Evolutionary conservation across 2,329 filamentous ascomycete genomes (phyloP).

Genomic region (Cladophialophora carrionii): DNA sequence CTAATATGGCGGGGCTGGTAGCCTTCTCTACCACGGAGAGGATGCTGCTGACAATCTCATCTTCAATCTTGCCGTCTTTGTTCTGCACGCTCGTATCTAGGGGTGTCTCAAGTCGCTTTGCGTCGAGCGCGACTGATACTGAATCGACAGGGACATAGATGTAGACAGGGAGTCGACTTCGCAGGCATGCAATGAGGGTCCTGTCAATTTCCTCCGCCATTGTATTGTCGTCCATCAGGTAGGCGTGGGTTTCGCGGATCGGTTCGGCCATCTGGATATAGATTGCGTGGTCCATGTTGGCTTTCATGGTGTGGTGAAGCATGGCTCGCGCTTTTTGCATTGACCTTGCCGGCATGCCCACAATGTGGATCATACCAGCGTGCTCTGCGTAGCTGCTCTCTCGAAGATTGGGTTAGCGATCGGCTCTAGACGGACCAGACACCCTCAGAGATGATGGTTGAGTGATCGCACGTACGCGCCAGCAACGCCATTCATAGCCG

Average conservation of each 20-base stretch:
- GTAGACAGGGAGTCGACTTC: constrained; percentile 37
- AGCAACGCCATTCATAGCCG: constrained; percentile 43
- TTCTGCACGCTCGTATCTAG: constrained; percentile 57
- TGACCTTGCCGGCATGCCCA: constrained; percentile 54
- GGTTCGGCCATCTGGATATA: constrained; percentile 36
- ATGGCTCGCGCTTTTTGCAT: constrained; percentile 53
- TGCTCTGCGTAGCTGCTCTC: constrained; percentile 58
- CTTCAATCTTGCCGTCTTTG: constrained; percentile 52
- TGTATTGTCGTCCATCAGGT: constrained; percentile 37
- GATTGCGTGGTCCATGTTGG: constrained; percentile 37
- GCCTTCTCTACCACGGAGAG: constrained; percentile 29
- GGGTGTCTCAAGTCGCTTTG: constrained; percentile 63
- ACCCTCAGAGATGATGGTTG: neutral
- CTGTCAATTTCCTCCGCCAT: constrained; percentile 38
- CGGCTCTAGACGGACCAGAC: neutral
- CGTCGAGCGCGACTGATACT: constrained; percentile 27
- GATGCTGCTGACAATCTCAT: constrained; percentile 59
- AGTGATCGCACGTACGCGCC: constrained; percentile 40
- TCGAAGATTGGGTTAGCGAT: neutral
- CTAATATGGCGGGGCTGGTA: constrained; percentile 26
- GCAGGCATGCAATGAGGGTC: constrained; percentile 35
- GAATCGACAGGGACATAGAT: constrained; percentile 39
- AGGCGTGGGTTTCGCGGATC: constrained; percentile 36
- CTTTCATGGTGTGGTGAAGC: constrained; percentile 42
- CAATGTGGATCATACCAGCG: constrained; percentile 63